Percentiles rank a stretch among this genome's conserved stretches.
These are phyloP conservation scores for Phyllosticta ampelicida DNA, from an alignment of 2,329 filamentous ascomycete genomes.

Conservation along the genomic window DNA sequence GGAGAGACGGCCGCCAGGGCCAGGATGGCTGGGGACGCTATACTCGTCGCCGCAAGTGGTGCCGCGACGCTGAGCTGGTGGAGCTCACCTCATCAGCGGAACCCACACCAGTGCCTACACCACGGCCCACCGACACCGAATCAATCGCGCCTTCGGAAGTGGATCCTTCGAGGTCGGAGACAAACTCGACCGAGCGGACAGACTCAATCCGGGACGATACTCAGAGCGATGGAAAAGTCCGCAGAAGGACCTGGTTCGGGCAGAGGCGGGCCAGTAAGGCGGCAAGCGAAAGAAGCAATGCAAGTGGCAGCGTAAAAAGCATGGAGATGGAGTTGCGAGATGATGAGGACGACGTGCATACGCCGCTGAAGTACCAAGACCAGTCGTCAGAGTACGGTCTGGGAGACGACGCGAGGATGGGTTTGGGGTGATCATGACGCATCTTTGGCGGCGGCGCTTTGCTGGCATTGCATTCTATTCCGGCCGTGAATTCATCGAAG, in stretches of 20 bases:
- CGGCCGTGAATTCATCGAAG: not conserved
- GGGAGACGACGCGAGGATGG: constrained; percentile 77
- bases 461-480: not conserved
- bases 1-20: constrained; percentile 77
- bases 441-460: not conserved
- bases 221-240: constrained; percentile 23
- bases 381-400: constrained; percentile 58
- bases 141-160: constrained; percentile 12
- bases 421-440: constrained; percentile 49
- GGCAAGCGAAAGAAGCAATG: constrained; percentile 20
- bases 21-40: constrained; percentile 90
- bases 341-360: constrained; percentile 40
- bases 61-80: constrained; percentile 87
- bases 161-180: constrained; percentile 18
- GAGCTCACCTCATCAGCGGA: constrained; percentile 48
- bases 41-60: constrained; percentile 90
- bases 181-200: constrained; percentile 17
- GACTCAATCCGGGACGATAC: constrained; percentile 19
- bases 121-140: constrained; percentile 12
- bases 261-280: constrained; percentile 13
- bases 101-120: constrained; percentile 33
- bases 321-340: constrained; percentile 23
- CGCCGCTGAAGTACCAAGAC: constrained; percentile 39
- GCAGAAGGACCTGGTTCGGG: constrained; percentile 26
- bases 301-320: constrained; percentile 17